Conservation (phyloP, 192 early-diverging fungal species). For the Chytriomyces sp. region DNA sequence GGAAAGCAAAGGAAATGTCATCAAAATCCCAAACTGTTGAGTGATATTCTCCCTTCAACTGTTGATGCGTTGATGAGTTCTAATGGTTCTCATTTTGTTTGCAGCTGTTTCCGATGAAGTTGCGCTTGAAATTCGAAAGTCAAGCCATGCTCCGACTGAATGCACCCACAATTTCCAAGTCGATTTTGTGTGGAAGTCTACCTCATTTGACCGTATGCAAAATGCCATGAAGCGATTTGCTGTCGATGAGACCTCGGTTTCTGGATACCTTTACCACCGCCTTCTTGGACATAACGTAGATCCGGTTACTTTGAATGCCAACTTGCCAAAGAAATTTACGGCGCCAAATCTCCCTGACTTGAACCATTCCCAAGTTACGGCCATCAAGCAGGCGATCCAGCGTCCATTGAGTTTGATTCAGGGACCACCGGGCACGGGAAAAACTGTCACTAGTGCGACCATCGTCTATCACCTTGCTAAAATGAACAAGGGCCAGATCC, state of each 20-base stretch:
- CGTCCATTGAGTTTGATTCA: slow-evolving; percentile 95
- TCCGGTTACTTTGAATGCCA: slow-evolving; percentile 77
- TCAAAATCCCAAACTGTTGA: slow-evolving; percentile 93
- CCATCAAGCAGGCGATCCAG: slow-evolving; percentile 90
- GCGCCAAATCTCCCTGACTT: slow-evolving; percentile 95
- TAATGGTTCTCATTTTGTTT: background rate
- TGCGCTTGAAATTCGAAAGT: slow-evolving; percentile 80
- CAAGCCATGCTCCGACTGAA: slow-evolving; percentile 73
- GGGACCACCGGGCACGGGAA: slow-evolving; percentile 90
- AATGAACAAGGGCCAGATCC: slow-evolving; percentile 84
- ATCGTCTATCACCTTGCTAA: slow-evolving; percentile 96
- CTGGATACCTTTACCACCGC: slow-evolving; percentile 94
- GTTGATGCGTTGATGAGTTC: background rate
- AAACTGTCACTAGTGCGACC: slow-evolving; percentile 97
- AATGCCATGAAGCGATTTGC: slow-evolving; percentile 96
- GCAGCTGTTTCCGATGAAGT: slow-evolving; percentile 91
- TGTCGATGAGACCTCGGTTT: slow-evolving; percentile 89
- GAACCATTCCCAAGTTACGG: slow-evolving; percentile 95
- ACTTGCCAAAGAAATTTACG: slow-evolving; percentile 85
- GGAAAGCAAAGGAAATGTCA: slow-evolving; percentile 89
- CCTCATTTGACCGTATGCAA: slow-evolving; percentile 97
- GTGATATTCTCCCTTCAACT: slow-evolving; percentile 1
- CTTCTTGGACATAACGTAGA: slow-evolving; percentile 95
- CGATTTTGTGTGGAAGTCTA: slow-evolving; percentile 99
- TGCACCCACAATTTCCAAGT: slow-evolving; percentile 91